Evolutionary conservation across 1,139 yeast species (phyloP).

Genomic region (Sporopachydermia cereana): DNA sequence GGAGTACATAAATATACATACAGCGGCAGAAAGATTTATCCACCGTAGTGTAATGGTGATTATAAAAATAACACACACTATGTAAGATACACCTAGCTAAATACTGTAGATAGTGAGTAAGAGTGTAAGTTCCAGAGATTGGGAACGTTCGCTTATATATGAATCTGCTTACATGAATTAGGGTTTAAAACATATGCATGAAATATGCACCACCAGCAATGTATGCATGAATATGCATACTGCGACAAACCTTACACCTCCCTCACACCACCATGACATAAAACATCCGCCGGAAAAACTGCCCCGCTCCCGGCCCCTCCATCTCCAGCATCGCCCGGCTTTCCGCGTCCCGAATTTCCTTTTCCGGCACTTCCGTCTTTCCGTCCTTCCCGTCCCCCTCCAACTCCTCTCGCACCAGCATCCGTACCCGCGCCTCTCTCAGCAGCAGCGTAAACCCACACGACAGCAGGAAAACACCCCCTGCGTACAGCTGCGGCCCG

Average conservation of each 20-base stretch:
- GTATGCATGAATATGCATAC: background rate
- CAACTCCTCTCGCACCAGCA: background rate
- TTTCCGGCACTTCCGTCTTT: background rate
- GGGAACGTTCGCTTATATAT: too few relatives aligned
- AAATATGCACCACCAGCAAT: too few relatives aligned
- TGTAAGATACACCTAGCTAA: too few relatives aligned
- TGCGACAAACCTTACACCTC: background rate
- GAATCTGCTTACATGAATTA: too few relatives aligned
- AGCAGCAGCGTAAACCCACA: background rate
- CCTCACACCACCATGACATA: background rate
- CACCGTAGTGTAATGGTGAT: too few relatives aligned
- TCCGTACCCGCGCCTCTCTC: background rate
- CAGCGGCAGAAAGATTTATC: too few relatives aligned
- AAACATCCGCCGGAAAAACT: background rate
- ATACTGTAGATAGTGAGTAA: too few relatives aligned
- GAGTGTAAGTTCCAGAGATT: too few relatives aligned
- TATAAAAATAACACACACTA: too few relatives aligned
- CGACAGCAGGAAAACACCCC: background rate
- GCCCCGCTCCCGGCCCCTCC: background rate
- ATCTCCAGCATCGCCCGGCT: background rate
- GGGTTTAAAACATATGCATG: too few relatives aligned
- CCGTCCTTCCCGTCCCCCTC: background rate
- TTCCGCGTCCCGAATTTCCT: background rate
- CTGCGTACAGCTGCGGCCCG: conserved; percentile 4
- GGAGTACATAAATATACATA: too few relatives aligned